A percentile compares a stretch with the other conserved stretches of the same genome.
phyloP scores from a whole-genome alignment of 2,329 filamentous ascomycete species.

The Ceratocystis albifundus region DNA sequence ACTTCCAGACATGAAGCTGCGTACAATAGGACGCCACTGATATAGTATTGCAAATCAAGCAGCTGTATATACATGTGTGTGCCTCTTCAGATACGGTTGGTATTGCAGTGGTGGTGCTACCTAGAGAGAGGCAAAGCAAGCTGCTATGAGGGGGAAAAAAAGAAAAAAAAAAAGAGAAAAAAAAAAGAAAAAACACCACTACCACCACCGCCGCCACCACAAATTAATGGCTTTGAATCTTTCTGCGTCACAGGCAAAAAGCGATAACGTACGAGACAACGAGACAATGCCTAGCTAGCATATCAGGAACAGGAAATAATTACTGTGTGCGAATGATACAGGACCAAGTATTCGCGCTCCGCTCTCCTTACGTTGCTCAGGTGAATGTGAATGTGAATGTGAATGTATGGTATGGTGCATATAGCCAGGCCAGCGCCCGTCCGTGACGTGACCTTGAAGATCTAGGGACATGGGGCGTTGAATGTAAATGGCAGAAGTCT shows the following conservation, averaged over 20 bases:
- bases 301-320: not conserved
- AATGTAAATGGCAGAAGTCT: no score
- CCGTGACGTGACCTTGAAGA: no score
- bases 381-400: no score
- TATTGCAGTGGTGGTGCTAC: not conserved
- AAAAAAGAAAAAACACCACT: no score
- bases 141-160: not conserved
- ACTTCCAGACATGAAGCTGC: not conserved
- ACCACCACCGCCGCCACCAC: no score
- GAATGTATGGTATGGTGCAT: no score
- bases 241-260: not conserved
- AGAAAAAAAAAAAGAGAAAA: not conserved
- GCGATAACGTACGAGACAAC: not conserved
- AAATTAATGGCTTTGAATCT: not conserved
- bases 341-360: no score
- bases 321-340: not conserved
- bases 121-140: not conserved
- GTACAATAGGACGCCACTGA: not conserved
- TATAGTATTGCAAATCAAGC: slow-evolving; percentile 6
- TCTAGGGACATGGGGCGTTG: no score
- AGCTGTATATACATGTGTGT: not conserved
- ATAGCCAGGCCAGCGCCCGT: no score
- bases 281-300: not conserved
- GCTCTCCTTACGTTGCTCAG: no score
- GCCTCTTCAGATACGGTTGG: not conserved